Conservation (phyloP, 2,329 filamentous ascomycete genomes). For the Akanthomyces muscarius region DNA sequence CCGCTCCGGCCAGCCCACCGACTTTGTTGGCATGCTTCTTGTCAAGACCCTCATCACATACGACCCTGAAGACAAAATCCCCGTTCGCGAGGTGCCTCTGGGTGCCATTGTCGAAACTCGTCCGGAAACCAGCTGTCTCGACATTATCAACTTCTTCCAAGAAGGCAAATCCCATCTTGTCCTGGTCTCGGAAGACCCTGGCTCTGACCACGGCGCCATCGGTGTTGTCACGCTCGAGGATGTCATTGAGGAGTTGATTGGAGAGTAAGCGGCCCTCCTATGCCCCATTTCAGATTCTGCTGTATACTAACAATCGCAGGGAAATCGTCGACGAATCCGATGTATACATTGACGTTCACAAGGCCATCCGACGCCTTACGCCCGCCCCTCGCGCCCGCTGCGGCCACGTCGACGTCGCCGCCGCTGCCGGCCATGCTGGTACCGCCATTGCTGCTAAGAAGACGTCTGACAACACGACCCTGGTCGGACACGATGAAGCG, state of each 20-base stretch:
- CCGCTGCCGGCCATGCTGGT: constrained; percentile 28
- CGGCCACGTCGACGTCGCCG: constrained; percentile 34
- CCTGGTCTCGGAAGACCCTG: constrained; percentile 82
- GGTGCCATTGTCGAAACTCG: constrained; percentile 93
- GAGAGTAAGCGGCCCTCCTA: constrained; percentile 63
- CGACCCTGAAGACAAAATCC: constrained; percentile 86
- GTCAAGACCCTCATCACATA: constrained; percentile 99
- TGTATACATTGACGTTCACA: constrained; percentile 97
- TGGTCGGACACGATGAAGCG: constrained; percentile 41
- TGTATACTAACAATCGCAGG: constrained; percentile 41
- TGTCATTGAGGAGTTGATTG: constrained; percentile 97
- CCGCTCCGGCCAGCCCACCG: constrained; percentile 72
- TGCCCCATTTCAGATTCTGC: constrained; percentile 6
- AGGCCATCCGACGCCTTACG: constrained; percentile 85
- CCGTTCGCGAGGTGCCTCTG: constrained; percentile 84
- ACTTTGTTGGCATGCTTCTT: constrained; percentile 96
- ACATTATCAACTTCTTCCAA: constrained; percentile 99
- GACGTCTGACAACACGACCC: constrained; percentile 27
- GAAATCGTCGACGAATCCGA: constrained; percentile 99
- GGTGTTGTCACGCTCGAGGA: constrained; percentile 96
- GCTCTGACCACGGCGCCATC: constrained; percentile 84
- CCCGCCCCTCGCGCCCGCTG: constrained; percentile 75
- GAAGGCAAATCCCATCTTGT: constrained; percentile 99
- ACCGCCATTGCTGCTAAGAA: constrained; percentile 31
- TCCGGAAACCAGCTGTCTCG: constrained; percentile 91